Evolutionary conservation across 495 filamentous ascomycete genomes (phyloP), one percentile per base, ranked within the genome.

Genomic region (Saxophila tyrrhenica): DNA sequence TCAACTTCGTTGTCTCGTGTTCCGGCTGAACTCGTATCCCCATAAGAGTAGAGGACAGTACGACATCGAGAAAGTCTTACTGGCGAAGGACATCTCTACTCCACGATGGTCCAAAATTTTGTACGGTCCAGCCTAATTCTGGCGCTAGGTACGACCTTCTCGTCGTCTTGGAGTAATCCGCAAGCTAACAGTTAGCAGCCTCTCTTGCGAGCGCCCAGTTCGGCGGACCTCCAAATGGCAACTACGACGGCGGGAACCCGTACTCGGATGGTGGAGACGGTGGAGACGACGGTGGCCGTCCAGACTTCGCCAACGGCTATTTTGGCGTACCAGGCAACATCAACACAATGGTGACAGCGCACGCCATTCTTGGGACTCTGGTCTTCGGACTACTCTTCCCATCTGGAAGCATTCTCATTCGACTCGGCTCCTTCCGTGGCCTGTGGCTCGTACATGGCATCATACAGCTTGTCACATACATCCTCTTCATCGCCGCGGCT

Each of bases 311-410:
- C 21, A 15, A 15, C 25, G 47, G 22, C 22, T 2, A n/a, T 15
- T n/a, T 5, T 24, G 3, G 16, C 16, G 21, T 50, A 20, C 17
- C 17, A 24, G 15, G 13, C 22, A 20, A 50, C 21, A 17, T 15
- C 49, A 39, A 17, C 32, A 51, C 25, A 9, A 38, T 53, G 9
- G 10, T 68, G 23, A 57, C 59, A 19, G 66, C 66, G 13, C 66
- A 69, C 55, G 66, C 60, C n/a, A 51, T 59, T 9, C 29, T 67
- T 1, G 66, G 65, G 25, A 50, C 59, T 20, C 59, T 67, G 16
- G 66, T 63, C 2, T 67, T 67, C 43, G 39, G 72, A 32, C 57
- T 73, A 50, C 59, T 73, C 32, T 73, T 76, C 59, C 77, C 71
- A 46, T 52, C 69, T 10, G 70, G 69, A 24, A 67, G 64, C 3